phyloP scores from a whole-genome alignment of 179 eudicot genomes.

The Beta corolliflora region DNA sequence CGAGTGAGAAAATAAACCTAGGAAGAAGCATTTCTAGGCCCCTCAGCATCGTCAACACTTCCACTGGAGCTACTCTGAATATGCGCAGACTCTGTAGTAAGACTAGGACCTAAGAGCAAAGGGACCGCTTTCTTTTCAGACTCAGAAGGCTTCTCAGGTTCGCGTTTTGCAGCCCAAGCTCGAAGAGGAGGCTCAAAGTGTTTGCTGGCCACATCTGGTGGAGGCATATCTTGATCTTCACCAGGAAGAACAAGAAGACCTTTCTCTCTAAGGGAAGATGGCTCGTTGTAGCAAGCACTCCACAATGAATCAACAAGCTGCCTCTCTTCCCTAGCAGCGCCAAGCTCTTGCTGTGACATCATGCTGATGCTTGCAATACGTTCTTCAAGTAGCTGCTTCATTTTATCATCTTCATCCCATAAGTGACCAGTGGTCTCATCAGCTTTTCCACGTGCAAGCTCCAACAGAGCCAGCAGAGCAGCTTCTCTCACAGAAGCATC shows the following conservation, averaged over 20 bases:
- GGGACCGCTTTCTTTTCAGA: constrained; percentile 63
- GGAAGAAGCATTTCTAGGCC: neutral
- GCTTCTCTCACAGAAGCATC: constrained; percentile 79
- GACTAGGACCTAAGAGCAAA: constrained; percentile 49
- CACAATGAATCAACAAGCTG: constrained; percentile 81
- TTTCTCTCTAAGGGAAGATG: constrained; percentile 71
- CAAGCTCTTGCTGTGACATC: constrained; percentile 79
- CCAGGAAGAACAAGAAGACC: constrained; percentile 83
- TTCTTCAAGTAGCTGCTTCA: constrained; percentile 68
- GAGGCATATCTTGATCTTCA: constrained; percentile 71
- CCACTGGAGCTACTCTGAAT: constrained; percentile 20
- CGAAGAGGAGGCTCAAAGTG: constrained; percentile 85
- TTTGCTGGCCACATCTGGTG: constrained; percentile 87
- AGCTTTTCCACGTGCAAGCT: constrained; percentile 52
- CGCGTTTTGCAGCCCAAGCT: constrained; percentile 64
- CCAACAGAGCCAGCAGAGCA: constrained; percentile 75
- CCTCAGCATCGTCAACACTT: neutral
- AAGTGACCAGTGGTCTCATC: constrained; percentile 21
- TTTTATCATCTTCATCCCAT: constrained; percentile 55
- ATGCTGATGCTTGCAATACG: constrained; percentile 58
- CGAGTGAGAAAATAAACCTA: neutral
- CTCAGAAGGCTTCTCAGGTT: constrained; percentile 30
- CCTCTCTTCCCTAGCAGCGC: constrained; percentile 72
- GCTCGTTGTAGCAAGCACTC: constrained; percentile 64
- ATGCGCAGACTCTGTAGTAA: neutral